Conservation (phyloP, 2,329 filamentous ascomycete genomes). For the Plectosphaerella cucumerina region DNA sequence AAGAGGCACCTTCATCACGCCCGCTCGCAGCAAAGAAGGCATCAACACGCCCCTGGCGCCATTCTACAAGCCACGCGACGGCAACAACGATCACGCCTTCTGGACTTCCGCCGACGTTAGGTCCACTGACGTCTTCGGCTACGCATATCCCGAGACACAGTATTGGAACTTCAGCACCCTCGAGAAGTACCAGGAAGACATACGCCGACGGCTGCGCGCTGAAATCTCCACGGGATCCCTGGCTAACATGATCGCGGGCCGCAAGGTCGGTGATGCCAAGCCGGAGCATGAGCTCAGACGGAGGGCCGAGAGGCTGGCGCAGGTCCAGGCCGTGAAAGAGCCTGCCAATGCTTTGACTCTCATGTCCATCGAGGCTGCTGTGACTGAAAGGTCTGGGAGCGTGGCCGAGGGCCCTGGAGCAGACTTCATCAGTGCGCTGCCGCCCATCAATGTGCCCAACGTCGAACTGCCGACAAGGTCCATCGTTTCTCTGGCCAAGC, state of each 20-base stretch:
- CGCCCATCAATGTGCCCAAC: no score
- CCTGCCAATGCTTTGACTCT: no score
- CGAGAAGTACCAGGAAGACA: constrained; percentile 13
- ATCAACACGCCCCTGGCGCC: constrained; percentile 16
- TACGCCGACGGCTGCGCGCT: constrained; percentile 5
- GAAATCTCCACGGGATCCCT: constrained; percentile 4
- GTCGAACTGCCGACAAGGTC: no score
- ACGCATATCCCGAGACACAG: constrained; percentile 22
- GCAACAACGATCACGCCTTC: constrained; percentile 8
- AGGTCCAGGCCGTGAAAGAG: no score
- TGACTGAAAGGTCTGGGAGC: no score
- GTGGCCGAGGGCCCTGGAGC: no score
- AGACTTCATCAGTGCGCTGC: no score
- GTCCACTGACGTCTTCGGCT: constrained; percentile 18
- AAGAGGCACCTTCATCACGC: constrained; percentile 23
- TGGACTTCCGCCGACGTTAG: constrained; percentile 22
- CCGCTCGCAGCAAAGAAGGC: constrained; percentile 15
- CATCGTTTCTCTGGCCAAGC: no score
- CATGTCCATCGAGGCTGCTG: no score
- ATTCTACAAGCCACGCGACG: constrained; percentile 14
- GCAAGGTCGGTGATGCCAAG: background rate
- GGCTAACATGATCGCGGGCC: constrained; percentile 7
- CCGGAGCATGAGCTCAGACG: no score
- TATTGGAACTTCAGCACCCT: constrained; percentile 14
- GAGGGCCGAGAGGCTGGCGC: no score